Conservation (phyloP, 805 yeast species). For the Brettanomyces anomalus region DNA sequence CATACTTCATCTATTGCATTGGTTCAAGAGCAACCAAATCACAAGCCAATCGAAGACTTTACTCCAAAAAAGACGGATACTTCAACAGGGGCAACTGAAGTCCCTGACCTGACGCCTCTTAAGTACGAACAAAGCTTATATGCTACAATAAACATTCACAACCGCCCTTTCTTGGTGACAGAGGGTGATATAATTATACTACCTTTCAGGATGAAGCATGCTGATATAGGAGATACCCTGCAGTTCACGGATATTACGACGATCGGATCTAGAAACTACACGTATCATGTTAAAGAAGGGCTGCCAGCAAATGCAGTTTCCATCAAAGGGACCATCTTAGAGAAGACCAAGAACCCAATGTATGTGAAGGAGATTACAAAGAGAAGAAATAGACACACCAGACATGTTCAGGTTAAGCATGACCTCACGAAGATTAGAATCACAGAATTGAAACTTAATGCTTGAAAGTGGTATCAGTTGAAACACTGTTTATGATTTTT, state of each 20-base stretch:
- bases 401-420: conserved; percentile 59
- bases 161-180: conserved; percentile 81
- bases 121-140: conserved; percentile 63
- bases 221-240: conserved; percentile 76
- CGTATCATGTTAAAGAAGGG: conserved; percentile 43
- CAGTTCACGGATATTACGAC: conserved; percentile 66
- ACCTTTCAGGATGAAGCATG: conserved; percentile 71
- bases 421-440: conserved; percentile 72
- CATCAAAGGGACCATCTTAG: conserved; percentile 73
- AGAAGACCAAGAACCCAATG: conserved; percentile 75
- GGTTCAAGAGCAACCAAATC: not conserved
- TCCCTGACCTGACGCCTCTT: conserved; percentile 47
- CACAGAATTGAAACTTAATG: conserved; percentile 53
- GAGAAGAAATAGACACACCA: conserved; percentile 68
- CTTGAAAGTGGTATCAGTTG: conserved; percentile 1
- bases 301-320: conserved; percentile 45
- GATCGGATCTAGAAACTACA: conserved; percentile 79
- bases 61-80: not conserved
- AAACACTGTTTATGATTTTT: too few species aligned
- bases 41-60: not conserved
- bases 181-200: conserved; percentile 78
- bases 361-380: conserved; percentile 66
- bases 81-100: not conserved
- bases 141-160: conserved; percentile 75
- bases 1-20: conserved; percentile 2